phyloP scores from a whole-genome alignment of 306 rosid species.

The Astragalus glycyphyllos region DNA sequence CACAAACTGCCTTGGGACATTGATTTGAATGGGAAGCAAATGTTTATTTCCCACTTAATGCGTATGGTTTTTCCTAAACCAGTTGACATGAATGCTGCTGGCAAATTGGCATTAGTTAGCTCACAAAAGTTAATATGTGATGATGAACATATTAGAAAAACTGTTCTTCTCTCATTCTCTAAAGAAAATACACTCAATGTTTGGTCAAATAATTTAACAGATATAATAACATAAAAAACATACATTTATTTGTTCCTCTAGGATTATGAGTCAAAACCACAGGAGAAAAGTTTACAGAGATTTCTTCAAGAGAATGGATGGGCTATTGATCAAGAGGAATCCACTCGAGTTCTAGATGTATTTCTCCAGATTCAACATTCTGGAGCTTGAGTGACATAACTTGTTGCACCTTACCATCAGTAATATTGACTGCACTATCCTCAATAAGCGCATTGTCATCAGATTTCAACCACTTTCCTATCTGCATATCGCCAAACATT shows the following conservation, averaged over 20 bases:
- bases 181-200: constrained; percentile 25
- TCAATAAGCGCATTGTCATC: constrained; percentile 78
- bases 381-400: constrained; percentile 78
- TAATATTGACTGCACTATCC: constrained; percentile 82
- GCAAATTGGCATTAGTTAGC: not conserved
- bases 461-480: constrained; percentile 96
- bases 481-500: constrained; percentile 92
- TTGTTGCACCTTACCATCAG: constrained; percentile 80
- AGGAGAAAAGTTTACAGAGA: constrained; percentile 39
- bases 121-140: constrained; percentile 16
- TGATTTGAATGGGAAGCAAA: constrained; percentile 5
- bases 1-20: not conserved
- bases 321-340: constrained; percentile 80
- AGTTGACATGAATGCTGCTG: not conserved
- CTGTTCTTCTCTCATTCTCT: not conserved
- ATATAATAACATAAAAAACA: constrained; percentile 29
- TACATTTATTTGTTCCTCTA: constrained; percentile 39
- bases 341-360: constrained; percentile 91
- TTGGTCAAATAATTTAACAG: constrained; percentile 41
- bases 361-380: constrained; percentile 90
- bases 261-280: constrained; percentile 28
- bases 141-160: constrained; percentile 5
- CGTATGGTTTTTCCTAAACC: constrained; percentile 7
- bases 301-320: constrained; percentile 45
- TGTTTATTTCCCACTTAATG: constrained; percentile 3